phyloP scores from a whole-genome alignment of 352 stramenopile genomes.

The Aphanomyces invadans region DNA sequence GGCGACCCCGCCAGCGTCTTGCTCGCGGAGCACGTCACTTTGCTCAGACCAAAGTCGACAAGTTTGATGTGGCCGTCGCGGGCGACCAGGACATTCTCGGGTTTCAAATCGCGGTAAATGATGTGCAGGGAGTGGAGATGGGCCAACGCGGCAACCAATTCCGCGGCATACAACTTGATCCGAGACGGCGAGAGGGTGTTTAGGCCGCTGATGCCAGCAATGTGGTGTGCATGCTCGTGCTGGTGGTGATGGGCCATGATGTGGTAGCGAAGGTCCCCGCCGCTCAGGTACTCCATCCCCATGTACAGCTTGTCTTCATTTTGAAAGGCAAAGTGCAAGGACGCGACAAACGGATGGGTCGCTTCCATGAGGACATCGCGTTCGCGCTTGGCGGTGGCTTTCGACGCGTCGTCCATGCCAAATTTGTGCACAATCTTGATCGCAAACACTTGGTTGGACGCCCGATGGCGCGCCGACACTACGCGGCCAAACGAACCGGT shows the following conservation, averaged over 20 bases:
- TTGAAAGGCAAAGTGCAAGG: conserved; percentile 96
- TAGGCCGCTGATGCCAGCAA: conserved; percentile 50
- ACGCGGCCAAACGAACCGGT: conserved; percentile 80
- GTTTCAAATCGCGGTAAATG: conserved; percentile 85
- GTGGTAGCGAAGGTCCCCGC: conserved; percentile 90
- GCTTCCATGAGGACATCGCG: conserved; percentile 92
- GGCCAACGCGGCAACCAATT: conserved; percentile 69
- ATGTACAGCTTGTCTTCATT: conserved; percentile 98
- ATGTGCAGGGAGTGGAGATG: conserved; percentile 87
- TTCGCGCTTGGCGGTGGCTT: conserved; percentile 85
- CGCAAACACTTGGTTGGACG: conserved; percentile 63
- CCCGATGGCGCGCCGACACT: conserved; percentile 54
- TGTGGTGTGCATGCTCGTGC: conserved; percentile 23
- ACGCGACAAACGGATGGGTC: conserved; percentile 95
- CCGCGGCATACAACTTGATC: conserved; percentile 81
- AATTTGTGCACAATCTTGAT: conserved; percentile 89
- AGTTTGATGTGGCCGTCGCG: conserved; percentile 85
- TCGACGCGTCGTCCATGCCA: conserved; percentile 76
- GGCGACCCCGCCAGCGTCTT: conserved; percentile 72
- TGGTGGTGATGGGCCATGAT: conserved; percentile 27
- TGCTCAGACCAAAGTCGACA: conserved; percentile 88
- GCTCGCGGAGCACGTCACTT: conserved; percentile 47
- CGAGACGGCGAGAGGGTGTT: conserved; percentile 55
- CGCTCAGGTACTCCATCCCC: conserved; percentile 97
- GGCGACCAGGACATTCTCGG: conserved; percentile 81